Evolutionary conservation across 352 stramenopile genomes (phyloP), one percentile per base, ranked within the genome.

Genomic region (Pythium folliculosum): DNA sequence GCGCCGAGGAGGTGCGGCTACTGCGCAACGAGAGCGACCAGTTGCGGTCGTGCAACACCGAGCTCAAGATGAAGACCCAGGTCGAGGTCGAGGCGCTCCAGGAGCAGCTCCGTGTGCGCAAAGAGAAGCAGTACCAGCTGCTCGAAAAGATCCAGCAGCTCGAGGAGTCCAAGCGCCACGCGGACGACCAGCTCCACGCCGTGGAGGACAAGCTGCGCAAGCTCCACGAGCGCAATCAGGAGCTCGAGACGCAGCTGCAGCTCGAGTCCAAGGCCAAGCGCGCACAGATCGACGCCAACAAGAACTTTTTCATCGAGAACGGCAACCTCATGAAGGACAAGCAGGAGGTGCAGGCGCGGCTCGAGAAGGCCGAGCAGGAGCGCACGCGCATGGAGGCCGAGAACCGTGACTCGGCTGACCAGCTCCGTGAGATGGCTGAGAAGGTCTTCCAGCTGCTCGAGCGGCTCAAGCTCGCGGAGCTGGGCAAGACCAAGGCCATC

Each of bases 61-160:
- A 99, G 63, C 73, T 98, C 57, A 94, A 95, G 61, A 96, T 98
- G 78, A 98, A 98, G 69, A 95, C 94, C 0, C 88, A 97, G 37
- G 94, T 99, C 32, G 96, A 99, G 71, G 75, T 99, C 5, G 96
- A 99, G 70, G 82, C 94, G 0, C 75, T 98, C 30, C 90, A 99
- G 57, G 96, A 99, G 60, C 96, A 99, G 75, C 86, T 99, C 21
- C 85, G 96, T 14, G 90, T 93, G 23, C 88, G 96, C 50, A 99
- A 99, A 73, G 95, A 99, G 71, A 99, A 99, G 59, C 96, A 99
- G 72, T 99, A 99, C 62, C 93, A 99, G 70, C 80, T 99, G 2
- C 79, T 99, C 10, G 95, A 98, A 60, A 98, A 98, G 73, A 78
- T 98, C 32, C 96, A 99, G 77, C 90, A 94, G 51, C 90, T 98